phyloP scores from a whole-genome alignment of 257 asterid genomes.

The Rauvolfia tetraphylla region DNA sequence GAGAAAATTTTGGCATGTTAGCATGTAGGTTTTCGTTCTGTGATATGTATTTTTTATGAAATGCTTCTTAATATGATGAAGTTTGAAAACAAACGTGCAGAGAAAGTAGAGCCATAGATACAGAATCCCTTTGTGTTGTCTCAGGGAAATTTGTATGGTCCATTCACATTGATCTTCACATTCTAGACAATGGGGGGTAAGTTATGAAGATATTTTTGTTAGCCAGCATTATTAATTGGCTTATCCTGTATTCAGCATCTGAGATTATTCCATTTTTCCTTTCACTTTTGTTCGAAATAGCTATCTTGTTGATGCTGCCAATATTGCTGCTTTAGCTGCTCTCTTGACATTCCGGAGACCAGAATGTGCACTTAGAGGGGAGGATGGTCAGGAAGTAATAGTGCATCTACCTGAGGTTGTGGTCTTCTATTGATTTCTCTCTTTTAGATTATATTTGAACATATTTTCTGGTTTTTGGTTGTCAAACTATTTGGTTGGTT shows the following conservation, averaged over 20 bases:
- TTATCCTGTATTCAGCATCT: not conserved
- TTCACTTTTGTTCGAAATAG: slow-evolving; percentile 32
- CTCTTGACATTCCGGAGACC: slow-evolving; percentile 90
- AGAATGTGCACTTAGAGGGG: slow-evolving; percentile 84
- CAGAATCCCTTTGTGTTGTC: slow-evolving; percentile 90
- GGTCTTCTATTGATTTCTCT: not conserved
- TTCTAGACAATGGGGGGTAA: slow-evolving; percentile 95
- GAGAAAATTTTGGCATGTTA: not conserved
- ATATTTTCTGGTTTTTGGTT: not conserved
- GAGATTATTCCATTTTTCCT: slow-evolving; percentile 7
- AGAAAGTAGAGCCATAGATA: slow-evolving; percentile 97
- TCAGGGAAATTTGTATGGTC: slow-evolving; percentile 98
- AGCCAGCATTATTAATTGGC: slow-evolving; percentile 3
- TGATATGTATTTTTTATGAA: slow-evolving; percentile 1
- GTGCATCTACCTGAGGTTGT: slow-evolving; percentile 74
- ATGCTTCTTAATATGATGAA: not conserved
- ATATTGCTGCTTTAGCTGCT: slow-evolving; percentile 92
- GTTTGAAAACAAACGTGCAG: slow-evolving; percentile 34
- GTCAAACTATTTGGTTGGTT: not conserved
- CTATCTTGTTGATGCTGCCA: slow-evolving; percentile 96
- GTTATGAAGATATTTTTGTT: slow-evolving; percentile 20
- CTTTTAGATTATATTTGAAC: not conserved
- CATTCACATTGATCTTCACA: slow-evolving; percentile 81
- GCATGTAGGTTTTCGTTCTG: not conserved
- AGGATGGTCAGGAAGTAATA: slow-evolving; percentile 75